A percentile compares a stretch with the other conserved stretches of the same genome.
Evolutionary conservation across 352 stramenopile genomes (phyloP).

Genomic region (Phytophthora pluvialis): DNA sequence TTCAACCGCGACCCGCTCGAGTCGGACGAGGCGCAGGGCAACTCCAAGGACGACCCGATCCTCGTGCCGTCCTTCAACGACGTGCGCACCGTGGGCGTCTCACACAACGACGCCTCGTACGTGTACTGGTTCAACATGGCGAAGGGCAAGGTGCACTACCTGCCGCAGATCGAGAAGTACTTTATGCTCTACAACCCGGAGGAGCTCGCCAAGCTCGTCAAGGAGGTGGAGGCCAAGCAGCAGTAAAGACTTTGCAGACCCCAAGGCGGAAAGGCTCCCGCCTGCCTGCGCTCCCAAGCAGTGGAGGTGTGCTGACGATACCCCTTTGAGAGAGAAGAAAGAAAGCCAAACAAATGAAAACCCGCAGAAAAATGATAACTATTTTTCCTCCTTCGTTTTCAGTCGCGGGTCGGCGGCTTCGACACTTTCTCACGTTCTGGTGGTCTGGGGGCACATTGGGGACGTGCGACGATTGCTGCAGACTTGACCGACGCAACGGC

Average conservation of each 20-base stretch:
- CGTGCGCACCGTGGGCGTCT: constrained; percentile 77
- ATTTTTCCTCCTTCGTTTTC: constrained; percentile 29
- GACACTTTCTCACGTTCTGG: constrained; percentile 7
- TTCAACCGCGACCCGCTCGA: constrained; percentile 90
- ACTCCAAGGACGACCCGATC: constrained; percentile 91
- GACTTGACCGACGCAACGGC: no score
- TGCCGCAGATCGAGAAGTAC: constrained; percentile 90
- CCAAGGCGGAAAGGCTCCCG: not conserved
- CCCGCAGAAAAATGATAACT: constrained; percentile 38
- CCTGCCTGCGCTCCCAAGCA: not conserved
- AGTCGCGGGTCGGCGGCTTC: not conserved
- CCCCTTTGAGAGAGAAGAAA: constrained; percentile 13
- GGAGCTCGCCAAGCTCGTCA: constrained; percentile 80
- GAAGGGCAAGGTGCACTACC: constrained; percentile 89
- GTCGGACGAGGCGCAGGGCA: constrained; percentile 87
- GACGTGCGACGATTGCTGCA: no score
- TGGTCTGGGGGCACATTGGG: not conserved
- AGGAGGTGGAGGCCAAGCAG: constrained; percentile 87
- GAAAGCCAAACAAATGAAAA: constrained; percentile 8
- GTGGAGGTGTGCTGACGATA: not conserved
- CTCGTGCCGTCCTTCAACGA: constrained; percentile 84
- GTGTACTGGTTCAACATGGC: constrained; percentile 89
- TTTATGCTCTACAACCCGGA: constrained; percentile 92
- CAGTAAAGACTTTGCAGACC: constrained; percentile 42
- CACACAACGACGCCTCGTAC: constrained; percentile 91